These are phyloP conservation scores for Colletotrichum sp. DNA, from an alignment of 2,329 filamentous ascomycete species.

Conservation along the genomic window DNA sequence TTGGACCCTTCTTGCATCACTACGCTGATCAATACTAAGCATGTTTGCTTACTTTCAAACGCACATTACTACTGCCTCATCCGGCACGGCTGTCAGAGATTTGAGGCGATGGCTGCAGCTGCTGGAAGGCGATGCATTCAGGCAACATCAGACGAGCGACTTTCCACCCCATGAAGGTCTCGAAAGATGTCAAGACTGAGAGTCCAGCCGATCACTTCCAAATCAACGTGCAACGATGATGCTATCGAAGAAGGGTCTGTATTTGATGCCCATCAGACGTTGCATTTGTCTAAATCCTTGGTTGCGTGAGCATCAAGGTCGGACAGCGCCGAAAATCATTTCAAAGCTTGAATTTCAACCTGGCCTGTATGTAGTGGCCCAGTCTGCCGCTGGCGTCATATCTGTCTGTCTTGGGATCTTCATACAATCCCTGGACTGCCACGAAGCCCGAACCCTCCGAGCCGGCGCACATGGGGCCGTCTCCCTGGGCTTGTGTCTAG, in stretches of 20 bases:
- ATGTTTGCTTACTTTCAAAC: background rate
- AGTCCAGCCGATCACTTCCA: background rate
- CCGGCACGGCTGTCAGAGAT: background rate
- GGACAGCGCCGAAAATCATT: background rate
- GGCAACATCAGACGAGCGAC: background rate
- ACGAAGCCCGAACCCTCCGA: too few species aligned
- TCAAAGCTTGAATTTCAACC: background rate
- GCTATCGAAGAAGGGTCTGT: background rate
- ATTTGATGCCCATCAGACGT: background rate
- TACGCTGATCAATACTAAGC: background rate
- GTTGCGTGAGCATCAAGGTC: background rate
- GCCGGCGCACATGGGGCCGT: too few species aligned
- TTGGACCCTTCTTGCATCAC: slow-evolving; percentile 18
- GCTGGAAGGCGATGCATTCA: background rate
- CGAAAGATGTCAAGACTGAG: background rate
- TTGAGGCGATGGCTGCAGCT: background rate
- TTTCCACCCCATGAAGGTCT: background rate
- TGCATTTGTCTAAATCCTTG: background rate
- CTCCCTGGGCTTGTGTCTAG: background rate
- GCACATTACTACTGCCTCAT: background rate
- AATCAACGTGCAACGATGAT: background rate
- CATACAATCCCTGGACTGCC: too few species aligned
- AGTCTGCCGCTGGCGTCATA: background rate
- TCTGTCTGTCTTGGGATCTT: background rate
- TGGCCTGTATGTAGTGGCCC: background rate